Percentiles rank a stretch among this genome's conserved stretches.
Conservation (phyloP, 192 early-diverging fungal genomes). For the Coemansia aciculifera region DNA sequence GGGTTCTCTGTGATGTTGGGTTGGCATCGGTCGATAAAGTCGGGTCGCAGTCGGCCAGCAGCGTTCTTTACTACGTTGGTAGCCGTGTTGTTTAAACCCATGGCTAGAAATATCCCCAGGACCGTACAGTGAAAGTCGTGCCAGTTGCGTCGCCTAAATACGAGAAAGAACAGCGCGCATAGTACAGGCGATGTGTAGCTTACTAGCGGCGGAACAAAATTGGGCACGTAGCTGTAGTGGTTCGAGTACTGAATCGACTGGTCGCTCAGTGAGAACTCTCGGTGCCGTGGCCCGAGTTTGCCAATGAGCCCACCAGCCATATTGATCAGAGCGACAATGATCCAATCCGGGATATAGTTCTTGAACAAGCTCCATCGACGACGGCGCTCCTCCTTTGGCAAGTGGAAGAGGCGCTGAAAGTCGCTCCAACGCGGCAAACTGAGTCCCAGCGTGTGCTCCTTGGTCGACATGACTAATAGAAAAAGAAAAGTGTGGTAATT, state of each 20-base stretch:
- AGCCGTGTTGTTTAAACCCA: slow-evolving; percentile 52
- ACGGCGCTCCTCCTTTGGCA: slow-evolving; percentile 21
- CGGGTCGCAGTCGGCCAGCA: slow-evolving; percentile 63
- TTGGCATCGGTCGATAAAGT: slow-evolving; percentile 60
- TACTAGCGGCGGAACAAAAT: slow-evolving; percentile 49
- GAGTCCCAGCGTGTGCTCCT: slow-evolving; percentile 8
- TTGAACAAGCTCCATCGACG: slow-evolving; percentile 37
- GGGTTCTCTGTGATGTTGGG: slow-evolving; percentile 54
- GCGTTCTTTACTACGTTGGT: slow-evolving; percentile 57
- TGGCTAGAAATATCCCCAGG: slow-evolving; percentile 50
- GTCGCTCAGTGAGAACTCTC: slow-evolving; percentile 69
- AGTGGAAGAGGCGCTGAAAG: slow-evolving; percentile 19
- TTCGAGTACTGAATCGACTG: slow-evolving; percentile 63
- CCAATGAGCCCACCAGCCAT: slow-evolving; percentile 60
- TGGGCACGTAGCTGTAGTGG: slow-evolving; percentile 39
- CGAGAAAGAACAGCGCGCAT: slow-evolving; percentile 34
- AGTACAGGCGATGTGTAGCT: slow-evolving; percentile 38
- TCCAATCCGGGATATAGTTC: slow-evolving; percentile 55
- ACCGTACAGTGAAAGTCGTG: slow-evolving; percentile 53
- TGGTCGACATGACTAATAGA: background rate
- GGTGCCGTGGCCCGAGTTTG: slow-evolving; percentile 61
- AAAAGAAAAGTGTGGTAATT: too few relatives aligned
- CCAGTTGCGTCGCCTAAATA: slow-evolving; percentile 51
- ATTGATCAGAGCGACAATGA: slow-evolving; percentile 61
- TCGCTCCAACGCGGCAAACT: slow-evolving; percentile 26